Conservation (phyloP, 129 eudicot species). For the Tagetes erecta region DNA sequence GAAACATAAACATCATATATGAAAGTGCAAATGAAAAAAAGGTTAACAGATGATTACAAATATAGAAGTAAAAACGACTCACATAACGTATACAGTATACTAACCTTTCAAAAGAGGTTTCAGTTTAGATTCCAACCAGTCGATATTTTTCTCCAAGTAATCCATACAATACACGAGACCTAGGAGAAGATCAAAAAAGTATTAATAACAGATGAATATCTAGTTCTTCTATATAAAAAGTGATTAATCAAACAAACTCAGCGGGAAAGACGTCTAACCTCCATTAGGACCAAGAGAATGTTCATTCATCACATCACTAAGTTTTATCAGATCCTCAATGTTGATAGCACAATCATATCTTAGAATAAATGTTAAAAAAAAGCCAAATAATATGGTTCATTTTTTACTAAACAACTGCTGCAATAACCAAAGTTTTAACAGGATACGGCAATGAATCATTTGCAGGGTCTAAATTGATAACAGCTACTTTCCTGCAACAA, state of each 20-base stretch:
- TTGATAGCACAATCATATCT: constrained; percentile 72
- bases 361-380: constrained; percentile 35
- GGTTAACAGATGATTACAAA: constrained; percentile 7
- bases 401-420: neutral
- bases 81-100: constrained; percentile 15
- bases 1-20: neutral
- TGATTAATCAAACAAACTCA: neutral
- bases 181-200: constrained; percentile 19
- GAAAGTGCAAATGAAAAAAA: neutral
- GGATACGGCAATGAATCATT: constrained; percentile 96
- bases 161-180: constrained; percentile 97
- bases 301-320: constrained; percentile 87
- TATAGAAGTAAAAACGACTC: neutral
- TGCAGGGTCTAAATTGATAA: constrained; percentile 94
- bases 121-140: constrained; percentile 84
- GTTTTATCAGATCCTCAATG: constrained; percentile 71
- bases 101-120: constrained; percentile 88
- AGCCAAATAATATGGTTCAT: neutral
- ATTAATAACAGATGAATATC: neutral
- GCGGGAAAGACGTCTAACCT: constrained; percentile 45
- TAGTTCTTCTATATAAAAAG: constrained; percentile 2
- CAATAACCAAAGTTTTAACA: constrained; percentile 7
- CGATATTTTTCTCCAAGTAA: constrained; percentile 91
- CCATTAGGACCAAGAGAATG: constrained; percentile 99
- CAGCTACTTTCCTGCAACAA: constrained; percentile 82